phyloP scores from a whole-genome alignment of 2,329 filamentous ascomycete species.

The Epichloe typhina region DNA sequence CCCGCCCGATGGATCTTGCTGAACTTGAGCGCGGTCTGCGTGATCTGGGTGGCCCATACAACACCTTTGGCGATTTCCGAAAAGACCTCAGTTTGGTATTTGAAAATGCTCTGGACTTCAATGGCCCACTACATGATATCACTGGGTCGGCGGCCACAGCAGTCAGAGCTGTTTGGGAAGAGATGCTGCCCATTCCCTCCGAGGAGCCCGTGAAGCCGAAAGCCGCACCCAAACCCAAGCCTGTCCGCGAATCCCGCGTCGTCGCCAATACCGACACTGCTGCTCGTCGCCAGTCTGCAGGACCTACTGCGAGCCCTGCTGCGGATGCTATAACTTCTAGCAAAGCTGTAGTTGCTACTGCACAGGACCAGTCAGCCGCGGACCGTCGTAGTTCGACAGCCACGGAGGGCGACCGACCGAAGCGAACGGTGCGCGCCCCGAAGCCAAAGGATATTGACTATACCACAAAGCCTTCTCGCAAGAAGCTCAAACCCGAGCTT shows the following conservation, averaged over 20 bases:
- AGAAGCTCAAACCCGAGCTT: conserved; percentile 79
- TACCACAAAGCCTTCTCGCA: conserved; percentile 58
- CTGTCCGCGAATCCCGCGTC: conserved; percentile 22
- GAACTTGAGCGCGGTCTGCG: conserved; percentile 74
- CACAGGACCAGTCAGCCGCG: conserved; percentile 10
- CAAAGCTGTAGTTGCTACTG: conserved; percentile 9
- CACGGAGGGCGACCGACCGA: conserved; percentile 65
- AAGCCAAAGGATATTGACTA: conserved; percentile 89
- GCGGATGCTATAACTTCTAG: conserved; percentile 10
- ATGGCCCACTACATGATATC: conserved; percentile 64
- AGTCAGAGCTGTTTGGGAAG: conserved; percentile 40
- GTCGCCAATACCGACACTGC: conserved; percentile 13
- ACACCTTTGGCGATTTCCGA: conserved; percentile 57
- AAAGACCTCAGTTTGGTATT: conserved; percentile 66
- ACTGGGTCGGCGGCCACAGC: conserved; percentile 42
- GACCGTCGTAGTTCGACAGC: conserved; percentile 59
- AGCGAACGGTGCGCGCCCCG: conserved; percentile 85
- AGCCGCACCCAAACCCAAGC: conserved; percentile 28
- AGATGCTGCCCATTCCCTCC: conserved; percentile 30
- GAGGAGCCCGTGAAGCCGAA: conserved; percentile 47
- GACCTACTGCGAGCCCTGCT: conserved; percentile 17
- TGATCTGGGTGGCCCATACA: conserved; percentile 44
- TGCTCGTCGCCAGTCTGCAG: conserved; percentile 17
- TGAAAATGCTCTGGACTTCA: conserved; percentile 69
- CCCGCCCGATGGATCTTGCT: conserved; percentile 70